These are phyloP conservation scores for Pythium apleroticum DNA, from an alignment of 352 stramenopile species.

Conservation along the genomic window DNA sequence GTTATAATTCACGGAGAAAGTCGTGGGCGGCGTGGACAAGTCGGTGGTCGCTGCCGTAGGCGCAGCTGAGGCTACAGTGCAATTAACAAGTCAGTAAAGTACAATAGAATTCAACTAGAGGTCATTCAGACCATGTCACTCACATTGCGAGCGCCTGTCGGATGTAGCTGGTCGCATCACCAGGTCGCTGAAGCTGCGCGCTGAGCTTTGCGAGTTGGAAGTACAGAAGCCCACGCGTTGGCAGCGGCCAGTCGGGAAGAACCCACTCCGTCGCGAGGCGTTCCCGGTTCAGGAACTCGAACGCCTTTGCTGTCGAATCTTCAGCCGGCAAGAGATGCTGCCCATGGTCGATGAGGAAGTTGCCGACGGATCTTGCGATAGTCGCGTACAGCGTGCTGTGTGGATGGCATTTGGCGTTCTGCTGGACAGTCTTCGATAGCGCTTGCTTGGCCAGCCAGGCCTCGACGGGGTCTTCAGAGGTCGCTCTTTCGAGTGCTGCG, in stretches of 20 bases:
- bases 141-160: conserved; percentile 19
- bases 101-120: neutral
- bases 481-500: neutral
- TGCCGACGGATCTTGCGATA: conserved; percentile 13
- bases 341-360: conserved; percentile 30
- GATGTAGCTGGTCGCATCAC: conserved; percentile 5
- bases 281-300: conserved; percentile 18
- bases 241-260: conserved; percentile 15
- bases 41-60: conserved; percentile 16
- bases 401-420: conserved; percentile 14
- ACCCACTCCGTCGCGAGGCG: conserved; percentile 14
- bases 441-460: neutral
- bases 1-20: conserved; percentile 11
- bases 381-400: conserved; percentile 14
- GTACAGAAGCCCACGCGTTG: conserved; percentile 19
- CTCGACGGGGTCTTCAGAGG: neutral
- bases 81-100: neutral
- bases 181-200: neutral
- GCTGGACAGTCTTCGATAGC: conserved; percentile 9
- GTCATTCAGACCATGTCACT: neutral
- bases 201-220: conserved; percentile 24
- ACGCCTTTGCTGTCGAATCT: neutral
- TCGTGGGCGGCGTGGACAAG: conserved; percentile 4
- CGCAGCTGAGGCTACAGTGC: conserved; percentile 11
- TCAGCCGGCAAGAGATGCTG: neutral